These are phyloP conservation scores for Neurospora cerealis DNA, from an alignment of 495 filamentous ascomycete genomes.

Conservation along the genomic window DNA sequence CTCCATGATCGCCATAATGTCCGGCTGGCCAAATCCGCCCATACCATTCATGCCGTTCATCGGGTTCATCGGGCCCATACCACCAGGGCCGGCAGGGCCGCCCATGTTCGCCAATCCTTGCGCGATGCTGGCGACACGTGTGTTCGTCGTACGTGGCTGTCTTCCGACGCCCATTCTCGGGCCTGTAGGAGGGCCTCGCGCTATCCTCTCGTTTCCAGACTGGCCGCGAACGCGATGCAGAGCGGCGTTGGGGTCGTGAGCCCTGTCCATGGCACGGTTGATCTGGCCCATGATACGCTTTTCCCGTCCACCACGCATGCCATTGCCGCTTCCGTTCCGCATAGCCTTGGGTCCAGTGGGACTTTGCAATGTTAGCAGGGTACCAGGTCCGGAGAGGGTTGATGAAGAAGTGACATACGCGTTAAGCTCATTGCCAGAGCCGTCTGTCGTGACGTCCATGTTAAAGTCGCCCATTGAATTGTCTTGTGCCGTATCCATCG, in stretches of 20 bases:
- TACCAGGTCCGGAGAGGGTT: neutral
- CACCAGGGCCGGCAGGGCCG: slow-evolving; percentile 17
- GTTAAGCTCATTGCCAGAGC: slow-evolving; percentile 38
- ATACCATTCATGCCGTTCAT: slow-evolving; percentile 33
- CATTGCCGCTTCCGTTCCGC: slow-evolving; percentile 50
- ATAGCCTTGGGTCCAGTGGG: slow-evolving; percentile 85
- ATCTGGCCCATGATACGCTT: slow-evolving; percentile 82
- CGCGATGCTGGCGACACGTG: slow-evolving; percentile 32
- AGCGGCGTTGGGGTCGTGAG: slow-evolving; percentile 44
- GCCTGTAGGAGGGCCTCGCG: slow-evolving; percentile 63
- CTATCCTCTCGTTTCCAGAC: slow-evolving; percentile 63
- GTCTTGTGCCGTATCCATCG: slow-evolving; percentile 11
- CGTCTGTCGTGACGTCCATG: slow-evolving; percentile 48
- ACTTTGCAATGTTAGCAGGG: neutral
- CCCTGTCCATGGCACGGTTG: slow-evolving; percentile 75
- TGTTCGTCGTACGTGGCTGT: slow-evolving; percentile 40
- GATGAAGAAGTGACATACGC: slow-evolving; percentile 48
- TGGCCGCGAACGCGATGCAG: slow-evolving; percentile 74
- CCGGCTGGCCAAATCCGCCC: slow-evolving; percentile 49
- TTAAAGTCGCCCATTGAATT: slow-evolving; percentile 44
- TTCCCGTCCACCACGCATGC: slow-evolving; percentile 40
- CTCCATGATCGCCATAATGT: slow-evolving; percentile 75
- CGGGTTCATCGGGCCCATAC: slow-evolving; percentile 22
- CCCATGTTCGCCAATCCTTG: slow-evolving; percentile 29
- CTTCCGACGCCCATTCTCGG: slow-evolving; percentile 48